phyloP scores from a whole-genome alignment of 192 early-diverging fungal species.

The Coemansia sp. region DNA sequence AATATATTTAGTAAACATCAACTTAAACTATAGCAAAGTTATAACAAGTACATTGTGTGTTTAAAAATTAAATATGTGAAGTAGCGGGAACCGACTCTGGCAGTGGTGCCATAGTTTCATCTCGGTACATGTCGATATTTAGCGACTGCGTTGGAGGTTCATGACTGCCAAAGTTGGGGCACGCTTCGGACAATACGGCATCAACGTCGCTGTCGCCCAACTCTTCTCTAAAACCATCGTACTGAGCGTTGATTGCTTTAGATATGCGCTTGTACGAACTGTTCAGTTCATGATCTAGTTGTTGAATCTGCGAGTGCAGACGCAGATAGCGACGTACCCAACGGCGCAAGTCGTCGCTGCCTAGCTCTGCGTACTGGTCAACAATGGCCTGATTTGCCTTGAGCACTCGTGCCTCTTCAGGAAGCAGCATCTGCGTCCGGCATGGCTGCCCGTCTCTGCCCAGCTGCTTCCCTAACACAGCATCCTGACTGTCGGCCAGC shows the following conservation, averaged over 20 bases:
- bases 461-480: slow-evolving; percentile 8
- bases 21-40: not conserved
- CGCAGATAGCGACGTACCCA: slow-evolving; percentile 36
- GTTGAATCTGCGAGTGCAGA: slow-evolving; percentile 21
- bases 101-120: slow-evolving; percentile 8
- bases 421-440: slow-evolving; percentile 33
- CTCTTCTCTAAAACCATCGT: slow-evolving; percentile 18
- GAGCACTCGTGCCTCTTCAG: slow-evolving; percentile 36
- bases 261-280: slow-evolving; percentile 20
- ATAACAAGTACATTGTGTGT: not conserved
- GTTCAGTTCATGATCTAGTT: slow-evolving; percentile 14
- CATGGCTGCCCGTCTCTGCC: slow-evolving; percentile 21
- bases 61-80: not conserved
- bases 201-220: slow-evolving; percentile 31
- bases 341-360: slow-evolving; percentile 23
- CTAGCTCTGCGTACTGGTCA: slow-evolving; percentile 29
- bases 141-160: not conserved
- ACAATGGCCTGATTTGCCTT: slow-evolving; percentile 18
- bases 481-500: slow-evolving; percentile 42
- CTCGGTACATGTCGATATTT: slow-evolving; percentile 26
- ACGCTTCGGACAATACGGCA: not conserved
- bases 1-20: too few relatives aligned
- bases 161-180: not conserved
- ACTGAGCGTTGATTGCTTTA: slow-evolving; percentile 12
- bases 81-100: not conserved